These are phyloP conservation scores for Leccinum variabile DNA, from an alignment of 1,284 basidiomycete species.

Conservation along the genomic window DNA sequence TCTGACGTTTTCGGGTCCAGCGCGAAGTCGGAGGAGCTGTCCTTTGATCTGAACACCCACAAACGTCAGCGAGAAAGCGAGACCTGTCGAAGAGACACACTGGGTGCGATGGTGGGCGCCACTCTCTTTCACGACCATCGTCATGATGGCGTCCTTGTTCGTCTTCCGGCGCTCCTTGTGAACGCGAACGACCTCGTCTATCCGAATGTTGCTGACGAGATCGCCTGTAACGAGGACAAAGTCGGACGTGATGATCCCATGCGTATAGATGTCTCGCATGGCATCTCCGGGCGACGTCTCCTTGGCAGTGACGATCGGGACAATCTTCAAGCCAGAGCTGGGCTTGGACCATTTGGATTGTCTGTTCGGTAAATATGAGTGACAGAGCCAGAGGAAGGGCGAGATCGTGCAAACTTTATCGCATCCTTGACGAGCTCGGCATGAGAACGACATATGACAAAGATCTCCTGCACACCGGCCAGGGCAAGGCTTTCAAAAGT, in stretches of 20 bases:
- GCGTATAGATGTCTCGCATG: slow-evolving; percentile 94
- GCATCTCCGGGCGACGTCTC: slow-evolving; percentile 94
- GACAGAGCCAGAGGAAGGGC: slow-evolving; percentile 9
- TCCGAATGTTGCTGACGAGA: slow-evolving; percentile 89
- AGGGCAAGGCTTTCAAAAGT: slow-evolving; percentile 92
- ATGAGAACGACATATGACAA: slow-evolving; percentile 90
- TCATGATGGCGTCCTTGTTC: slow-evolving; percentile 96
- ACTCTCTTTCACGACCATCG: slow-evolving; percentile 85
- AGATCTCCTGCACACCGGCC: slow-evolving; percentile 93
- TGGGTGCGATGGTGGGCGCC: slow-evolving; percentile 71
- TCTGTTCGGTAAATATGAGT: slow-evolving; percentile 39
- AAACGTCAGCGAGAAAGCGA: slow-evolving; percentile 8
- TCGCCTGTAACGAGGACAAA: slow-evolving; percentile 95
- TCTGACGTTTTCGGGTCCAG: slow-evolving; percentile 74
- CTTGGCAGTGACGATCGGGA: slow-evolving; percentile 84
- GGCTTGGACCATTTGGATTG: slow-evolving; percentile 81
- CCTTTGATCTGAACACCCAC: slow-evolving; percentile 50
- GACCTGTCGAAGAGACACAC: slow-evolving; percentile 41
- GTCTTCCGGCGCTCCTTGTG: slow-evolving; percentile 86
- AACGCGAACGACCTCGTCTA: slow-evolving; percentile 84
- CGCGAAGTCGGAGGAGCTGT: slow-evolving; percentile 73
- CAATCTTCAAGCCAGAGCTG: slow-evolving; percentile 78
- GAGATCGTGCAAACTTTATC: slow-evolving; percentile 60
- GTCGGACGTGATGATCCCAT: slow-evolving; percentile 88
- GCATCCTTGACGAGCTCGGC: slow-evolving; percentile 80